Base-by-base conservation (phyloP, 2,329 filamentous ascomycete species). In the Nemania sp. region DNA sequence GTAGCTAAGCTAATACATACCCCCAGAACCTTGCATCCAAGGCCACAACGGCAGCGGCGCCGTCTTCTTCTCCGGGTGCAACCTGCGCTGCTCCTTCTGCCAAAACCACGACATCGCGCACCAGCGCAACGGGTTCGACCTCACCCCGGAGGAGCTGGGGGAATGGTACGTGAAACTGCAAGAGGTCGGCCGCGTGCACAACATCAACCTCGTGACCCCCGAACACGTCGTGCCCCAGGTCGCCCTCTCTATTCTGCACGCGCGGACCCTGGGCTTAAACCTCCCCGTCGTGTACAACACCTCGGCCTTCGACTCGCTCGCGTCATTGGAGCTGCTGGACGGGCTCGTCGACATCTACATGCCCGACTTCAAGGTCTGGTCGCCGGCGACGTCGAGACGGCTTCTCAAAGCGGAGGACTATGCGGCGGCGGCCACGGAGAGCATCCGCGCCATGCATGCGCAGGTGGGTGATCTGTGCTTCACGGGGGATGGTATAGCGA, bases 301-400 rank as follows among this genome's bases (percentile, higher is more conserved):
- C 0, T 94, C 91, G 0, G 89, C 90, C 11, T 97, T 92, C 75
- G 93, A 97, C 79, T 93, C 90, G 0, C 81, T 91, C 0, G 89
- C 88, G 2, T 93, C 90, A 0, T 82, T 97, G 1, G 80, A 88
- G 67, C 83, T 96, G 8, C 86, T 97, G 73, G 90, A 96, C 73
- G 93, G 93, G 0, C 82, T 97, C 29, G 88, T 96, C 0, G 93
- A 96, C 77, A 93, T 97, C 52, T 97, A 96, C 77, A 83, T 97
- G n/a, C 91, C 93, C 0, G 93, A 97, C 77, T 96, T 96, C 83
- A 96, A 97, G 78, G 88, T 94, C 10, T 96, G 92, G 92, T 87
- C 87, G 29, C 79, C 84, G 1, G 82, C 79, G 24, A 90, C 91
- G 0, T 91, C 91, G 22, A 90, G 87, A 73, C 84, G 92, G 11